Evolutionary conservation across 768 basidiomycete genomes (phyloP).

Genomic region (Phaeolepiota aurea): DNA sequence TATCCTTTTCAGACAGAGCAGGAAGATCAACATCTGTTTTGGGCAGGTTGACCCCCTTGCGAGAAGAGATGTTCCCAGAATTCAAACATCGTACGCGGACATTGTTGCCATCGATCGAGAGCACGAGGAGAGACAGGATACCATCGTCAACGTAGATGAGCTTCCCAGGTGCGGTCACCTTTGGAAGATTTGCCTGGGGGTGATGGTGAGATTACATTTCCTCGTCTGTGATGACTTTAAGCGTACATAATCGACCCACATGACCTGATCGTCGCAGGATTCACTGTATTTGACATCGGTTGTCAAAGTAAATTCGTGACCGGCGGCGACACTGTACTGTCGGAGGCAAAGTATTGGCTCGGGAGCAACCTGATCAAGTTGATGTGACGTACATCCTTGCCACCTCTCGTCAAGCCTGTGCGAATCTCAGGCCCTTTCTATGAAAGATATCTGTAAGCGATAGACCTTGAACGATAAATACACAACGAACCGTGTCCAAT

Average conservation of each 20-base stretch:
- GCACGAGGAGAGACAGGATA: constrained; percentile 90
- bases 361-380: constrained; percentile 7
- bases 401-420: constrained; percentile 86
- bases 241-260: constrained; percentile 93
- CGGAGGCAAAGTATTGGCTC: background rate
- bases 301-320: constrained; percentile 89
- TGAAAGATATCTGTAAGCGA: constrained; percentile 5
- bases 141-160: constrained; percentile 98
- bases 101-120: constrained; percentile 75
- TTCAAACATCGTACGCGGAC: constrained; percentile 84
- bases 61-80: constrained; percentile 87
- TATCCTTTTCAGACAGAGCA: constrained; percentile 96
- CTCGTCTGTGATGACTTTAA: constrained; percentile 4
- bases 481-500: constrained; percentile 76
- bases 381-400: constrained; percentile 65
- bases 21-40: constrained; percentile 97
- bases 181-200: constrained; percentile 76
- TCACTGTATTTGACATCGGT: constrained; percentile 79
- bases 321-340: constrained; percentile 77
- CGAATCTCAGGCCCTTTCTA: constrained; percentile 99
- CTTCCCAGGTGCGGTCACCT: constrained; percentile 95
- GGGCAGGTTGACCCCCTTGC: constrained; percentile 98
- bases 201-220: constrained; percentile 1
- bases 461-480: constrained; percentile 6
- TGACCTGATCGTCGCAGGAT: constrained; percentile 69